Evolutionary conservation across 495 filamentous ascomycete genomes (phyloP).

Genomic region (Talaromyces stipitatus): DNA sequence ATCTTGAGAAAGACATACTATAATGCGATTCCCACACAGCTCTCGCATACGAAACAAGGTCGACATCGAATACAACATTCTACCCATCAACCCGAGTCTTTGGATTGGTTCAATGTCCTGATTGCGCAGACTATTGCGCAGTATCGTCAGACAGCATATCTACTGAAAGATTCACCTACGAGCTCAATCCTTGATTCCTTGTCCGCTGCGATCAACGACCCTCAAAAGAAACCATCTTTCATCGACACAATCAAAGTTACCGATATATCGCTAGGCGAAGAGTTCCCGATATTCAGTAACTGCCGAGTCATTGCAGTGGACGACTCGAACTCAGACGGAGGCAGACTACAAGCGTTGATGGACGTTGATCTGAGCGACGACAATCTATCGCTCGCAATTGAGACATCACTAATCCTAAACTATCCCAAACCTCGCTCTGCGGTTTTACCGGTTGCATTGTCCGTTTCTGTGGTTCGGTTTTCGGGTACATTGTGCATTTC

Average conservation of each 20-base stretch:
- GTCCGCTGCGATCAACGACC: constrained; percentile 77
- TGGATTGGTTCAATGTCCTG: constrained; percentile 99
- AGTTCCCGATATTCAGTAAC: constrained; percentile 98
- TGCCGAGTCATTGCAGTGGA: constrained; percentile 74
- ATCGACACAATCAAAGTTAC: constrained; percentile 89
- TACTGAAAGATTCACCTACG: constrained; percentile 63
- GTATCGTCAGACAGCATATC: constrained; percentile 77
- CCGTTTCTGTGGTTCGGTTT: constrained; percentile 87
- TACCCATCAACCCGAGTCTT: constrained; percentile 92
- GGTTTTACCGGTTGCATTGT: constrained; percentile 85
- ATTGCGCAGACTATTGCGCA: constrained; percentile 96
- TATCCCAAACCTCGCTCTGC: constrained; percentile 85
- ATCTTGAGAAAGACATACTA: constrained; percentile 97
- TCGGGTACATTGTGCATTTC: constrained; percentile 89
- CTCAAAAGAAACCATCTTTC: constrained; percentile 74
- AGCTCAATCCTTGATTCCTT: constrained; percentile 86
- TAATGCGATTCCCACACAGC: constrained; percentile 59
- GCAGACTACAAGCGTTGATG: constrained; percentile 84
- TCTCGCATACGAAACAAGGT: constrained; percentile 32
- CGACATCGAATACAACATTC: constrained; percentile 44
- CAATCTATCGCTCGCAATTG: constrained; percentile 86
- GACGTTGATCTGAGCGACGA: constrained; percentile 91
- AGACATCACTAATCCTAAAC: constrained; percentile 89
- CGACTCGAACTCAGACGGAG: constrained; percentile 44
- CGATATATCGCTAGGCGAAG: constrained; percentile 87